These are phyloP conservation scores for Agaricales sp. DNA, from an alignment of 1,284 basidiomycete genomes.

Conservation along the genomic window DNA sequence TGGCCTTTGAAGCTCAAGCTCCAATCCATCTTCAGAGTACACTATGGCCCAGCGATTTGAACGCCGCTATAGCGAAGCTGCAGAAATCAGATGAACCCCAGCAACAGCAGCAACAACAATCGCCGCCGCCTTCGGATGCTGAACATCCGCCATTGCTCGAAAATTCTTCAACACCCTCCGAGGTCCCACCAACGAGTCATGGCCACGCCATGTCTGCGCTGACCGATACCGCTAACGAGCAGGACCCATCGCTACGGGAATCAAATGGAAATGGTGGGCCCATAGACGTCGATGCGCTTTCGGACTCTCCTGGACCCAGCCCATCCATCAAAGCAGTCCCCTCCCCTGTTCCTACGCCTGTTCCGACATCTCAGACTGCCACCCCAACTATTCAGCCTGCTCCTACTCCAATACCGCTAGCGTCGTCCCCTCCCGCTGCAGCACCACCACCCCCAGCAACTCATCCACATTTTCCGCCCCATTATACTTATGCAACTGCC, in stretches of 20 bases:
- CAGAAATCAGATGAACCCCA: conserved; percentile 22
- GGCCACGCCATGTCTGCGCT: not conserved
- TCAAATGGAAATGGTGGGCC: conserved; percentile 11
- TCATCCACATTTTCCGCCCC: conserved; percentile 30
- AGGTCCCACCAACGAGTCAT: not conserved
- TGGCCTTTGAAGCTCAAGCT: conserved; percentile 58
- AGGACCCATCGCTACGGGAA: not conserved
- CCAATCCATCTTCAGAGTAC: conserved; percentile 45
- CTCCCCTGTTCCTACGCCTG: not conserved
- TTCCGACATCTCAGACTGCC: not conserved
- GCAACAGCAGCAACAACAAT: conserved; percentile 11
- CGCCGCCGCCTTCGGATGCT: conserved; percentile 5
- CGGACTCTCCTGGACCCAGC: conserved; percentile 9
- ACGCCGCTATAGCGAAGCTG: conserved; percentile 46
- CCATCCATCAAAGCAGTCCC: no score
- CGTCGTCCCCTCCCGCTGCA: not conserved
- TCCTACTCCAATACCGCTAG: not conserved
- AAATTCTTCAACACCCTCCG: not conserved
- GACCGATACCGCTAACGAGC: not conserved
- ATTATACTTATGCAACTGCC: conserved; percentile 30
- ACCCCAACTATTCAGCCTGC: not conserved
- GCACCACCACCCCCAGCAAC: conserved; percentile 11
- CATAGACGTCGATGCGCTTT: conserved; percentile 13
- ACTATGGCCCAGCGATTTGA: conserved; percentile 62
- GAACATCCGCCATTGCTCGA: conserved; percentile 4